Evolutionary conservation across 352 stramenopile species (phyloP).

Genomic region (Pythium dissimile): DNA sequence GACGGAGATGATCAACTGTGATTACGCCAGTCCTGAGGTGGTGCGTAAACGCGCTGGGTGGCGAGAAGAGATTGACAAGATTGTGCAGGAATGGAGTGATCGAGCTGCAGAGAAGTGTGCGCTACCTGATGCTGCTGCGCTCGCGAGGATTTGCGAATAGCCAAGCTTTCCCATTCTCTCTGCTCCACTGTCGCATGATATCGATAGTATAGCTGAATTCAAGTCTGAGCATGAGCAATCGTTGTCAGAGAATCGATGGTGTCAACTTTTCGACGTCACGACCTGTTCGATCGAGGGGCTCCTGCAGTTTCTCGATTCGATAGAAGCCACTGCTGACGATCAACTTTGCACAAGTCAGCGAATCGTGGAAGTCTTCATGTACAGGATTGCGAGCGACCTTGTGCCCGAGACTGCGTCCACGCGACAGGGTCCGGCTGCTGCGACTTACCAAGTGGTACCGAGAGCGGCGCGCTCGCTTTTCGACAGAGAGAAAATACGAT

Average conservation of each 20-base stretch:
- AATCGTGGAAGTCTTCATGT: conserved; percentile 2
- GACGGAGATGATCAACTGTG: background rate
- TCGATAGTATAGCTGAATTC: background rate
- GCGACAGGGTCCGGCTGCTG: too few species aligned
- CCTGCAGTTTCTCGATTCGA: background rate
- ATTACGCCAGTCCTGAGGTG: background rate
- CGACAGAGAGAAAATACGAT: background rate
- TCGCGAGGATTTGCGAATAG: background rate
- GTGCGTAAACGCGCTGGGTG: background rate
- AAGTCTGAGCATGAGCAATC: background rate
- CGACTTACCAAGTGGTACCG: conserved; percentile 1
- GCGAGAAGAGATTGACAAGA: background rate
- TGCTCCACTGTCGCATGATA: background rate
- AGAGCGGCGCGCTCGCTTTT: background rate
- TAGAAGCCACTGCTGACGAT: background rate
- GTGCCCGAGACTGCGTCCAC: too few species aligned
- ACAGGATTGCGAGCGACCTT: background rate
- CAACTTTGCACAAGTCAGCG: background rate
- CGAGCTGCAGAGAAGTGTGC: background rate
- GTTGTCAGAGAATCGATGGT: background rate
- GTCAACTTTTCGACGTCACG: background rate
- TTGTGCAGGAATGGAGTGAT: background rate
- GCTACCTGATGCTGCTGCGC: background rate
- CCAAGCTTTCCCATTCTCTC: background rate
- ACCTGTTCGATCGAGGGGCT: background rate